Percentiles rank a stretch among this genome's conserved stretches.
These are phyloP conservation scores for Fusarium euwallaceae DNA, from an alignment of 2,329 filamentous ascomycete species.

Conservation along the genomic window DNA sequence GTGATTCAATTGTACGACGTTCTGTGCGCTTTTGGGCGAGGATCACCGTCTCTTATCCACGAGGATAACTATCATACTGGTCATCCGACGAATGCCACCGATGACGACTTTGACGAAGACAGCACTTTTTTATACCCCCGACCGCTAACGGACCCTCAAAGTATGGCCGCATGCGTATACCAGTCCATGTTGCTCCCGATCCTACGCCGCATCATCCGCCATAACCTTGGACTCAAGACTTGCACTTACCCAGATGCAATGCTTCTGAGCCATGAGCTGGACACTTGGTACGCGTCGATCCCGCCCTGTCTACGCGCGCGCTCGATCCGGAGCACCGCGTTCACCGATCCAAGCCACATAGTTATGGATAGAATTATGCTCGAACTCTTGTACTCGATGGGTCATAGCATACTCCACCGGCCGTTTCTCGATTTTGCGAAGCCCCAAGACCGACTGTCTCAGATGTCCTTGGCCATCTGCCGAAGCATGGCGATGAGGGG, in stretches of 20 bases:
- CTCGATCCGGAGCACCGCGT: conserved; percentile 2
- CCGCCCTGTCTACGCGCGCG: conserved; percentile 7
- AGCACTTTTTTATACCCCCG: neutral
- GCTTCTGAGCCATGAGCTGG: neutral
- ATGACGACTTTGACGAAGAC: conserved; percentile 29
- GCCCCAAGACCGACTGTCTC: neutral
- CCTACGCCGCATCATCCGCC: conserved; percentile 12
- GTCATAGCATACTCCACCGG: conserved; percentile 8
- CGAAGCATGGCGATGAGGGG: conserved; percentile 20
- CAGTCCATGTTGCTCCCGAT: conserved; percentile 22
- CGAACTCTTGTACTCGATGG: conserved; percentile 27
- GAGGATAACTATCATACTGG: neutral
- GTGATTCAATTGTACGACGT: conserved; percentile 27
- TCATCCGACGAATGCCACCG: conserved; percentile 5
- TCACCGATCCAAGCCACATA: neutral
- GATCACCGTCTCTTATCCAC: conserved; percentile 10
- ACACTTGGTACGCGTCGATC: conserved; percentile 25
- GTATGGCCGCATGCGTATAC: conserved; percentile 3
- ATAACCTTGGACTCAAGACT: conserved; percentile 11
- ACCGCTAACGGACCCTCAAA: neutral
- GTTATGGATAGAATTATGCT: conserved; percentile 22
- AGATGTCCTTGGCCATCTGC: conserved; percentile 6
- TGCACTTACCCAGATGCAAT: conserved; percentile 1
- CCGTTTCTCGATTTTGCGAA: conserved; percentile 15
- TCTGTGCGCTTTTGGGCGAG: conserved; percentile 21